A percentile compares a stretch with the other conserved stretches of the same genome.
phyloP scores from a whole-genome alignment of 2,329 filamentous ascomycete genomes.

The Berkeleyomyces rouxiae region DNA sequence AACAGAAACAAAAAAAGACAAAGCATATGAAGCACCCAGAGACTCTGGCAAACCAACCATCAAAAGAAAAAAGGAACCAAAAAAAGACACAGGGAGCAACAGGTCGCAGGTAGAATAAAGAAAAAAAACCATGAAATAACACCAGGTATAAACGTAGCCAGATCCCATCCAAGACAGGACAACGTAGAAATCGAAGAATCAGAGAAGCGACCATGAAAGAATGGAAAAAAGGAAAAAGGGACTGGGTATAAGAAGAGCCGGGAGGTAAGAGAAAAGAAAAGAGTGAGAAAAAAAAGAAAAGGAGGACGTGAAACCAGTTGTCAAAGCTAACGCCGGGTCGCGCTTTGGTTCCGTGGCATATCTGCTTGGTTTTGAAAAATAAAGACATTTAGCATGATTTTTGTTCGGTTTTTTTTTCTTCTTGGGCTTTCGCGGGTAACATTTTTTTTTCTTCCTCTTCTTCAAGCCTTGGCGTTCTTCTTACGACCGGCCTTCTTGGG shows the following conservation, averaged over 20 bases:
- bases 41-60: neutral
- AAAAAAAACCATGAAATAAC: constrained; percentile 5
- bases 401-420: neutral
- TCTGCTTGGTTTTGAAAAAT: neutral
- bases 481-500: constrained; percentile 43
- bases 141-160: constrained; percentile 9
- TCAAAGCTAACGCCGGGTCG: neutral
- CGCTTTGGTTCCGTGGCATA: too few relatives aligned
- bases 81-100: constrained; percentile 6
- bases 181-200: neutral
- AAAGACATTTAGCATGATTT: neutral
- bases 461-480: constrained; percentile 30
- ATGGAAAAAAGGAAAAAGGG: neutral
- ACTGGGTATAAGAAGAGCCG: constrained; percentile 3
- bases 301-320: neutral
- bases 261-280: neutral
- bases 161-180: neutral
- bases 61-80: neutral
- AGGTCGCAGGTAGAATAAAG: neutral
- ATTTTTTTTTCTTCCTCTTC: neutral
- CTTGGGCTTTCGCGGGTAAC: neutral
- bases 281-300: neutral
- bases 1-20: neutral
- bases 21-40: neutral
- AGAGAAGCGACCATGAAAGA: constrained; percentile 11